phyloP scores from a whole-genome alignment of 352 stramenopile species.

The Pythium apleroticum region DNA sequence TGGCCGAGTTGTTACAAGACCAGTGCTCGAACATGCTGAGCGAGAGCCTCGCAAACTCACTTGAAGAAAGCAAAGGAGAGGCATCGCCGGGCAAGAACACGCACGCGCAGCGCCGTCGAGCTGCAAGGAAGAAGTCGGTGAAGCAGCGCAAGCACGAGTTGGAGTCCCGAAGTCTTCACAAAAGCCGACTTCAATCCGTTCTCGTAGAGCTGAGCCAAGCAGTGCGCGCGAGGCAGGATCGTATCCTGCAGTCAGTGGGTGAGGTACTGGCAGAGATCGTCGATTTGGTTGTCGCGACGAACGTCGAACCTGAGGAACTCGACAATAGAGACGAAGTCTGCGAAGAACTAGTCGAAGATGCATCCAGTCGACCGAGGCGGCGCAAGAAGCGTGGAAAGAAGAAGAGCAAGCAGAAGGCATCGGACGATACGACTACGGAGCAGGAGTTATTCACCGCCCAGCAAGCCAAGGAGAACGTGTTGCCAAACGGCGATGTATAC shows the following conservation, averaged over 20 bases:
- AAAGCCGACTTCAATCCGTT: conserved; percentile 37
- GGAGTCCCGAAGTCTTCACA: conserved; percentile 37
- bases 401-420: conserved; percentile 16
- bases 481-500: conserved; percentile 2
- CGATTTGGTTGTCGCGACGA: conserved; percentile 27
- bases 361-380: conserved; percentile 14
- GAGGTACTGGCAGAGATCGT: conserved; percentile 48
- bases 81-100: conserved; percentile 8
- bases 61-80: not conserved
- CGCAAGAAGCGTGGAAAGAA: conserved; percentile 34
- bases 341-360: not conserved
- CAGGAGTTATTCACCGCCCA: not conserved
- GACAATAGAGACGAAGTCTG: not conserved
- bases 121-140: conserved; percentile 63
- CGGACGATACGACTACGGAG: not conserved
- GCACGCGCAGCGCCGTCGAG: conserved; percentile 47
- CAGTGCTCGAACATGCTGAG: conserved; percentile 68
- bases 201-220: conserved; percentile 41
- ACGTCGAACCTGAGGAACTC: not conserved
- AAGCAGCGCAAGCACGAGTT: conserved; percentile 57
- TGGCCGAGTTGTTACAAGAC: conserved; percentile 73
- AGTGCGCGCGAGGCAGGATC: conserved; percentile 34
- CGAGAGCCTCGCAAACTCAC: conserved; percentile 34
- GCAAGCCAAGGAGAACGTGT: conserved; percentile 18
- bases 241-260: conserved; percentile 26